Conservation (phyloP, 495 filamentous ascomycete genomes). For the Neurospora terricola region DNA sequence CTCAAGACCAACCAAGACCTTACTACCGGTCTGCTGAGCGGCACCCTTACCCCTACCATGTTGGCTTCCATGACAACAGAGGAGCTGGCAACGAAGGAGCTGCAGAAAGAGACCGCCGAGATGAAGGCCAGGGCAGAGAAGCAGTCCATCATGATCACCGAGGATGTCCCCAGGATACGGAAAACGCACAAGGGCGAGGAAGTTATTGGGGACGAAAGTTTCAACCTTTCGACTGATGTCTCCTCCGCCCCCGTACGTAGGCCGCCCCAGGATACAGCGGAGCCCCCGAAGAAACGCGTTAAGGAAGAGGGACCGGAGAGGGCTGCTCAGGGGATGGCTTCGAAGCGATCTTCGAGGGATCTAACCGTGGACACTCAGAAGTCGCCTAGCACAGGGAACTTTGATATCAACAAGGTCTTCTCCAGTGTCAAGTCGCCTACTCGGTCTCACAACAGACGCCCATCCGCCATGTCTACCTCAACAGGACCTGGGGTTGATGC, state of each 20-base stretch:
- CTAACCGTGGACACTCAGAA: slow-evolving; percentile 42
- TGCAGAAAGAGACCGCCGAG: slow-evolving; percentile 70
- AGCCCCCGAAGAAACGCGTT: slow-evolving; percentile 4
- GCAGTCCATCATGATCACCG: slow-evolving; percentile 74
- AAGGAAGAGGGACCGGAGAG: slow-evolving; percentile 19
- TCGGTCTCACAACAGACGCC: slow-evolving; percentile 21
- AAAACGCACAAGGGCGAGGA: slow-evolving; percentile 96
- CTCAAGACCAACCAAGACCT: slow-evolving; percentile 77
- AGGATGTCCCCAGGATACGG: slow-evolving; percentile 74
- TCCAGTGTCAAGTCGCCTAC: slow-evolving; percentile 54
- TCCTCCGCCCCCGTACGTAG: slow-evolving; percentile 31
- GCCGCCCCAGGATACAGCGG: slow-evolving; percentile 17
- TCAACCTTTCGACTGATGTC: slow-evolving; percentile 21
- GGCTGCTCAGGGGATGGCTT: slow-evolving; percentile 1
- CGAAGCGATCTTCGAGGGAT: slow-evolving; percentile 13
- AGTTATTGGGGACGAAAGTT: slow-evolving; percentile 58
- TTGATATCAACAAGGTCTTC: slow-evolving; percentile 65
- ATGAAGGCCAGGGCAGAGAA: slow-evolving; percentile 63
- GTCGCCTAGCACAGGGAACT: slow-evolving; percentile 40
- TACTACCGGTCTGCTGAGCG: slow-evolving; percentile 61
- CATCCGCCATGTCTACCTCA: slow-evolving; percentile 34
- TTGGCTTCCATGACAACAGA: slow-evolving; percentile 76
- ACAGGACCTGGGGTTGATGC: slow-evolving; percentile 56
- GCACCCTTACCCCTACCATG: slow-evolving; percentile 55
- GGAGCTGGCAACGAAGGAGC: slow-evolving; percentile 85